Percentiles rank a stretch among this genome's conserved stretches.
phyloP scores from a whole-genome alignment of 1,284 basidiomycete species.

The Kwoniella shivajii region DNA sequence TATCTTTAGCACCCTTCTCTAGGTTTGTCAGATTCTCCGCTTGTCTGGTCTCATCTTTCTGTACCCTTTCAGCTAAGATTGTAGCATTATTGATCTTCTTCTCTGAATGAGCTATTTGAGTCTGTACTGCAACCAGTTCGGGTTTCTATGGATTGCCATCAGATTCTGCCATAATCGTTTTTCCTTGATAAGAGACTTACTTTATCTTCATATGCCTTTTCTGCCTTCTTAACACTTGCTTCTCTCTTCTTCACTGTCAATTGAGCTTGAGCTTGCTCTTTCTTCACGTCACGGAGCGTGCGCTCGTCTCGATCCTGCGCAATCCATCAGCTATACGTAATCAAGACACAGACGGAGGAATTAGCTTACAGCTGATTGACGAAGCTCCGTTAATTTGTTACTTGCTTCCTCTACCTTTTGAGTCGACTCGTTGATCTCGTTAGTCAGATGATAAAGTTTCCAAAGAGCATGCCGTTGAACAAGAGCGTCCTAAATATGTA shows the following conservation, averaged over 20 bases:
- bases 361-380: slow-evolving; percentile 63
- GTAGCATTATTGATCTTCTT: slow-evolving; percentile 74
- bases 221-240: slow-evolving; percentile 74
- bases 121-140: slow-evolving; percentile 75
- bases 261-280: slow-evolving; percentile 77
- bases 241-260: slow-evolving; percentile 73
- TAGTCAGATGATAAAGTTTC: slow-evolving; percentile 87
- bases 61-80: slow-evolving; percentile 66
- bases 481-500: slow-evolving; percentile 67
- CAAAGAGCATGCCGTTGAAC: slow-evolving; percentile 82
- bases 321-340: neutral
- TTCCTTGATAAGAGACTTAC: too few species aligned
- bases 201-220: slow-evolving; percentile 80
- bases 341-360: neutral
- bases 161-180: too few species aligned
- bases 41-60: slow-evolving; percentile 69
- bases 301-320: slow-evolving; percentile 63
- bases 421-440: slow-evolving; percentile 72
- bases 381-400: slow-evolving; percentile 66
- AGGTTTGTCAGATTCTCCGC: slow-evolving; percentile 64
- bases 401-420: slow-evolving; percentile 71
- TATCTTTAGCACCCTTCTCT: slow-evolving; percentile 66
- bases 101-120: slow-evolving; percentile 81
- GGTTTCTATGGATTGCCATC: slow-evolving; percentile 64
- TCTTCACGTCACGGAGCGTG: slow-evolving; percentile 71